Evolutionary conservation across 495 filamentous ascomycete genomes (phyloP).

Genomic region (Daldinia vernicosa): DNA sequence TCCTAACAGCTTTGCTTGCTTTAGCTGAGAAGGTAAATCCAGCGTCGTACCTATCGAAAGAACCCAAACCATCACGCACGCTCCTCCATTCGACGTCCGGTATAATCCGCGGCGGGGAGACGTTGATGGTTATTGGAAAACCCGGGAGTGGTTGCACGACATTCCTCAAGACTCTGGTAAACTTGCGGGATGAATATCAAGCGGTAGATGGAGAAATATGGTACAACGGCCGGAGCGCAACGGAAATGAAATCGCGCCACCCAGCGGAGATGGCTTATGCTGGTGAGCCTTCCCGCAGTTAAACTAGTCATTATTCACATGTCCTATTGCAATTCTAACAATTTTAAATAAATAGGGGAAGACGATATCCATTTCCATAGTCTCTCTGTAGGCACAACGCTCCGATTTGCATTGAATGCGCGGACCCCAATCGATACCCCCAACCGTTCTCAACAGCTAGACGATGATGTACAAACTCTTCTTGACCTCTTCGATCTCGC

Average conservation of each 20-base stretch:
- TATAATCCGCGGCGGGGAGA: constrained; percentile 66
- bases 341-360: neutral
- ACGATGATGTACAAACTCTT: neutral
- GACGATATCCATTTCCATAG: neutral
- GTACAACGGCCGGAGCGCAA: constrained; percentile 68
- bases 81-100: constrained; percentile 16
- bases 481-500: constrained; percentile 59
- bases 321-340: neutral
- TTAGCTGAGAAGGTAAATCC: constrained; percentile 2
- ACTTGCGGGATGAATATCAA: constrained; percentile 74
- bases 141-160: constrained; percentile 82
- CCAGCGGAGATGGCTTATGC: neutral
- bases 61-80: constrained; percentile 9
- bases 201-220: constrained; percentile 72
- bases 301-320: neutral
- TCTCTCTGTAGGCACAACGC: neutral
- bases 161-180: constrained; percentile 79
- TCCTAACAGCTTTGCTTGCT: neutral
- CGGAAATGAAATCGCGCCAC: neutral
- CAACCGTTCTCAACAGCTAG: neutral
- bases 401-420: neutral
- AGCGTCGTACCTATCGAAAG: neutral
- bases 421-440: neutral
- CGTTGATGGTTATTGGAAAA: constrained; percentile 80
- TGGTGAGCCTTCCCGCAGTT: neutral